Evolutionary conservation across 2,329 filamentous ascomycete genomes (phyloP).

Genomic region (Colletotrichum musicola): DNA sequence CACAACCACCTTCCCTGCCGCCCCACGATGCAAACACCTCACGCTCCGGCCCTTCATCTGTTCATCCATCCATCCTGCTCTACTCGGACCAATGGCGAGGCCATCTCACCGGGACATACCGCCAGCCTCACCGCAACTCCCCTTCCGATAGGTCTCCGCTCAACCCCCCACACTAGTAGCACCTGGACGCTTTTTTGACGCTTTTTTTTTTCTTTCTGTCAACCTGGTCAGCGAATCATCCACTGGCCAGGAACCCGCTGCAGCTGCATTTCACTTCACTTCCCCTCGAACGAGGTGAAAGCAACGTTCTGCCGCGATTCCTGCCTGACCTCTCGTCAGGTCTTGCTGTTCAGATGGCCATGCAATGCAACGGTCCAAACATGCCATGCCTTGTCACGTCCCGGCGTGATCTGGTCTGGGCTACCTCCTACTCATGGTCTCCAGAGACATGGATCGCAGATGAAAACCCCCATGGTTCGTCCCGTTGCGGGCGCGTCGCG

Average conservation of each 20-base stretch:
- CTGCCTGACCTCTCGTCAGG: background rate
- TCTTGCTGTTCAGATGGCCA: conserved; percentile 8
- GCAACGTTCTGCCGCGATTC: conserved; percentile 21
- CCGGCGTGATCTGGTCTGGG: conserved; percentile 12
- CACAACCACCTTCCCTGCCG: conserved; percentile 23
- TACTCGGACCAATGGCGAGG: conserved; percentile 22
- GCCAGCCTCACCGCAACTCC: conserved; percentile 42
- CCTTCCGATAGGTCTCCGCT: conserved; percentile 39
- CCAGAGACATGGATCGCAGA: conserved; percentile 16
- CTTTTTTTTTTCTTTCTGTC: conserved; percentile 32
- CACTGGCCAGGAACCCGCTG: conserved; percentile 12
- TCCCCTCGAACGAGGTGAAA: conserved; percentile 28
- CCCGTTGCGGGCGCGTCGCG: conserved; percentile 5
- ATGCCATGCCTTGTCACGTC: conserved; percentile 11
- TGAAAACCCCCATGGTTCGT: conserved; percentile 18
- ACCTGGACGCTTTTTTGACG: conserved; percentile 1
- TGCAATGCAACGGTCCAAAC: conserved; percentile 26
- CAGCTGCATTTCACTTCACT: conserved; percentile 25
- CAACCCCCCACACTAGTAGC: conserved; percentile 34
- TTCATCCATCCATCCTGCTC: conserved; percentile 17
- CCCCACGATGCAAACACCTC: conserved; percentile 22
- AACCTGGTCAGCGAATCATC: conserved; percentile 31
- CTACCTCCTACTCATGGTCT: background rate
- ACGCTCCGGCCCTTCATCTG: conserved; percentile 5
- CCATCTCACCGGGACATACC: conserved; percentile 34